phyloP scores from a whole-genome alignment of 129 eudicot species.

The Arctium lappa region DNA sequence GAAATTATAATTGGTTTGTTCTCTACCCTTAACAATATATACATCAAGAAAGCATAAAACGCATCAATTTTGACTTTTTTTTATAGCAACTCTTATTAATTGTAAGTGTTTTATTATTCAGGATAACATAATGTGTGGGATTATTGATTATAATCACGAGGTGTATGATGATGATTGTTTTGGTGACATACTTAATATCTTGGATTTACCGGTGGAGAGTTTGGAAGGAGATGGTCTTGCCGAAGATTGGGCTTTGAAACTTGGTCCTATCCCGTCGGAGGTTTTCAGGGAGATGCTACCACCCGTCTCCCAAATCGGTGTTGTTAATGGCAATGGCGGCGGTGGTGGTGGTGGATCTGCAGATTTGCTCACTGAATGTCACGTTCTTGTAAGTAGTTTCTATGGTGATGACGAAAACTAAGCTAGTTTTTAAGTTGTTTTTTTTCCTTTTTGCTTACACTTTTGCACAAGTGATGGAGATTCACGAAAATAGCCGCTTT shows the following conservation, averaged over 20 bases:
- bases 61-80: neutral
- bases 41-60: neutral
- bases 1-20: neutral
- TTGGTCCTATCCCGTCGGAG: constrained; percentile 61
- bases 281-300: constrained; percentile 25
- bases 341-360: neutral
- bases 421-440: neutral
- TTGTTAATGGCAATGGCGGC: neutral
- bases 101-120: constrained; percentile 1
- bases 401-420: neutral
- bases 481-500: neutral
- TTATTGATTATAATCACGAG: constrained; percentile 16
- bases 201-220: constrained; percentile 53
- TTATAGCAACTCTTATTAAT: neutral
- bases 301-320: constrained; percentile 12
- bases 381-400: constrained; percentile 14
- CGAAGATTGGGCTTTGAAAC: constrained; percentile 50
- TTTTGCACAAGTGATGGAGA: neutral
- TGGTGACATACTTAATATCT: constrained; percentile 31
- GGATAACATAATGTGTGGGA: constrained; percentile 20
- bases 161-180: constrained; percentile 22
- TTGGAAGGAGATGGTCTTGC: constrained; percentile 48
- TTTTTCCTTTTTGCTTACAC: neutral
- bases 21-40: neutral
- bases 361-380: constrained; percentile 1